phyloP scores from a whole-genome alignment of 345 rosid genomes.

The Raphanus raphanistrum region DNA sequence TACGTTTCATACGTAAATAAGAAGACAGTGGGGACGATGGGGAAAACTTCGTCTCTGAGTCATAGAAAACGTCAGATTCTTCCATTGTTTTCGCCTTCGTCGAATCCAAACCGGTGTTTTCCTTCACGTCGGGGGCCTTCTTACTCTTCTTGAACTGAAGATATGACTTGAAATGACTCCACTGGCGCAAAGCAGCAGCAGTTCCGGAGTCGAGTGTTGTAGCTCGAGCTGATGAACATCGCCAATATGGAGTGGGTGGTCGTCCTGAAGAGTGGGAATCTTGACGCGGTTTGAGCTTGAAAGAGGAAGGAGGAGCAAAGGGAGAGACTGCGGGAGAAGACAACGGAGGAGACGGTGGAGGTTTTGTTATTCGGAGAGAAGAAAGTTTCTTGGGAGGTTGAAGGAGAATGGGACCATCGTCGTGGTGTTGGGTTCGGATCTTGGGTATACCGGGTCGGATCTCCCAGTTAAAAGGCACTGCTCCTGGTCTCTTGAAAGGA shows the following conservation, averaged over 20 bases:
- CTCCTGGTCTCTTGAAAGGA: constrained; percentile 70
- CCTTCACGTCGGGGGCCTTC: constrained; percentile 9
- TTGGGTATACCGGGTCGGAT: constrained; percentile 90
- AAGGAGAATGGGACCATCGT: not conserved
- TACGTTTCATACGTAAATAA: constrained; percentile 8
- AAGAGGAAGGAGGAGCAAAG: constrained; percentile 25
- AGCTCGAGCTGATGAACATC: constrained; percentile 16
- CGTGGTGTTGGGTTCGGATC: constrained; percentile 29
- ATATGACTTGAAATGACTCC: constrained; percentile 21
- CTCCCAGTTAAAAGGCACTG: constrained; percentile 91
- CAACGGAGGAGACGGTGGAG: not conserved
- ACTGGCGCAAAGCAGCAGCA: not conserved
- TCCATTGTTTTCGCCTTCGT: constrained; percentile 16
- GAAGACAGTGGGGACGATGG: constrained; percentile 25
- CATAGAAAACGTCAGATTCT: constrained; percentile 6
- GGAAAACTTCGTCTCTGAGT: constrained; percentile 17
- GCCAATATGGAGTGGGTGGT: constrained; percentile 26
- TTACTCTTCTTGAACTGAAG: constrained; percentile 30
- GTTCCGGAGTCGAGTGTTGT: not conserved
- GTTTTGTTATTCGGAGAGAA: not conserved
- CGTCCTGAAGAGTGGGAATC: constrained; percentile 8
- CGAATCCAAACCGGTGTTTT: constrained; percentile 13
- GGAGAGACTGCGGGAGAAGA: constrained; percentile 21
- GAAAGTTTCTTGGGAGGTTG: constrained; percentile 30
- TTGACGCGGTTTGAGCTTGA: constrained; percentile 8